Evolutionary conservation across 805 yeast genomes (phyloP), one percentile per base, ranked within the genome.

Genomic region (Suhomyces tanzawaensis): DNA sequence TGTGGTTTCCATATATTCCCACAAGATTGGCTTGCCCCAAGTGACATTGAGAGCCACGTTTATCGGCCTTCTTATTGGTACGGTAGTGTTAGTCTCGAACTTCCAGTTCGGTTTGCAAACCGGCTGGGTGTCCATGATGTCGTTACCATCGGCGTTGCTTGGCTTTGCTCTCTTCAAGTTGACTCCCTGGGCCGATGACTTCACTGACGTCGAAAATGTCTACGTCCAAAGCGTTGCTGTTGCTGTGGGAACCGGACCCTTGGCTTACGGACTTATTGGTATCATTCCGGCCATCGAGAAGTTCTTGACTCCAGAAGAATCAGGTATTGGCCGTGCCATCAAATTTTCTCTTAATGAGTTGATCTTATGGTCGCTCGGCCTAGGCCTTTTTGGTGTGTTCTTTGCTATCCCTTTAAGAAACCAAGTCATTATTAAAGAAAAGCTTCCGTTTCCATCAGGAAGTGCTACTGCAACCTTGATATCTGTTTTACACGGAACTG

Each of bases 71-170:
- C 49, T 67, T 1, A 88, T 91, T n/a, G 99, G 99, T 0, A 77
- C 96, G 0, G 64, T 91, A 19, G 90, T 93, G 22, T 69, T 93
- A 18, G 69, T 89, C 13, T 87, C 96, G 3, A 91, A 91, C 60
- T 93, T 93, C 64, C 98, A 91, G 57, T 91, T 91, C 58, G 99
- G 98, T 1, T 68, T 91, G 15, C 99, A 91, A 57, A 91, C 97
- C 0, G 99, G 99, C 2, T 91, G 99, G 99, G 96, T 93, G 4
- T 88, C 96, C 8, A 91, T 91, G 99, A 93, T 91, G 99, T 85
- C 96, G 16, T 68, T 91, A 38, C 98, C 99, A 0, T 83, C 96
- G 4, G 96, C 98, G 0, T 62, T 91, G 36, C 62, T 91, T 18
- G 96, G 95, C 0, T 90, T 80, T 58, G 84, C 96, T 0, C 66